Evolutionary conservation across 164 flowering plant genomes (phyloP), one percentile per base, ranked within the genome.

Genomic region (Protea cynaroides): DNA sequence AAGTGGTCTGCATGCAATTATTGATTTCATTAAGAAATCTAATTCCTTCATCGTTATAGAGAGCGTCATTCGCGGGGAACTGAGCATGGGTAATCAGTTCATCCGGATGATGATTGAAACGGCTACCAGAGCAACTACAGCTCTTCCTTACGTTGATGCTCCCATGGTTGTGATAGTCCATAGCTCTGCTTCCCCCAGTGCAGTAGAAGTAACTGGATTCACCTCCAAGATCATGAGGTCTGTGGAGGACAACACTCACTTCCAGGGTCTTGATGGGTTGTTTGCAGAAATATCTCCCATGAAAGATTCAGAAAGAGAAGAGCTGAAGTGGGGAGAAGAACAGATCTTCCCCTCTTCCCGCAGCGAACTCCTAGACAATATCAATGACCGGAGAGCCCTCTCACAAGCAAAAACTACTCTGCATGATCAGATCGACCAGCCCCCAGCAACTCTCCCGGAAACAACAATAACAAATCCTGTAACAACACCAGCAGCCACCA

Each of bases 331-430:
- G 49, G 74, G n/a, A n/a, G n/a, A 70, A 63, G 68, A 77, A 67
- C 60, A 70, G 55, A 69, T 71, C 6, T 69, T 77, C 29, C 70
- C 47, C 62, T 63, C 77, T 55, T 67, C 71, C 22, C 79, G 38
- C 36, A 76, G 84, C 67, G 80, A 75, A 66, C 86, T 83, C 44
- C 64, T 64, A 11, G 62, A 54, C 74, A 63, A 25, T 21, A n/a
- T n/a, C n/a, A n/a, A n/a, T n/a, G 52, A 12, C 18, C 17, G 15
- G 18, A 49, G 10, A 37, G 7, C 63, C 61, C 46, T 53, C 19
- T 40, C 43, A 34, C 8, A 38, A 24, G 55, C 52, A 44, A 61
- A 65, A 64, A 46, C 34, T 25, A 17, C 44, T 15, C 46, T 12
- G n/a, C 76, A 59, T 63, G 68, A 69, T 44, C 38, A 15, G 56